Percentiles rank a stretch among this genome's conserved stretches.
These are phyloP conservation scores for Rhodotorula sp. DNA, from an alignment of 1,284 basidiomycete genomes.

Conservation along the genomic window DNA sequence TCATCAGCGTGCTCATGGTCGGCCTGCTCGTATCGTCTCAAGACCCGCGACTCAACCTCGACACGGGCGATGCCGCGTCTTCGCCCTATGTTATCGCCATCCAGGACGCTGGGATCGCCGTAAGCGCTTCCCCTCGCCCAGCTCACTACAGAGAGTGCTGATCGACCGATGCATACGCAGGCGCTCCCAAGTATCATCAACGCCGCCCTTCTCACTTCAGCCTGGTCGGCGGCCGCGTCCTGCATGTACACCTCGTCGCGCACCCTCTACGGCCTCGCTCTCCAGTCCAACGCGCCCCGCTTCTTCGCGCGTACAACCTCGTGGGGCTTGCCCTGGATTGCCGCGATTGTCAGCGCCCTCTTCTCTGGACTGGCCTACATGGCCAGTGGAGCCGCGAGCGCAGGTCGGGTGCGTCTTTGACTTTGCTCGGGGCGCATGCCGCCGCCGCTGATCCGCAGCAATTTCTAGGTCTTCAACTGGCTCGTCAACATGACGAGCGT, in stretches of 20 bases:
- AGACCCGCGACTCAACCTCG: constrained; percentile 61
- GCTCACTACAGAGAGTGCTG: too few relatives aligned
- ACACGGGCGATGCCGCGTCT: constrained; percentile 33
- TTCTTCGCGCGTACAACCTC: constrained; percentile 65
- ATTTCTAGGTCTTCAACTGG: constrained; percentile 42
- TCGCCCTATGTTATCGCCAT: constrained; percentile 43
- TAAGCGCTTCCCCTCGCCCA: background rate
- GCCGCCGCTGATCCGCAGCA: too few relatives aligned
- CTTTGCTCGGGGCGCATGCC: too few relatives aligned
- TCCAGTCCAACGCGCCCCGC: constrained; percentile 67
- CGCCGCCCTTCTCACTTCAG: constrained; percentile 55
- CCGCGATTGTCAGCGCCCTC: constrained; percentile 57
- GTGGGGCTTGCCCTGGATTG: constrained; percentile 66
- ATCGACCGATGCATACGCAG: background rate
- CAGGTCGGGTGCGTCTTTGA: background rate
- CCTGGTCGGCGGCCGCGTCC: constrained; percentile 59
- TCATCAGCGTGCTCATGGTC: constrained; percentile 53
- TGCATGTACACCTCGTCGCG: constrained; percentile 59
- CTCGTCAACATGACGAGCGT: constrained; percentile 47
- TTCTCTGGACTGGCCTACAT: constrained; percentile 62
- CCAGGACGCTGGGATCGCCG: constrained; percentile 35
- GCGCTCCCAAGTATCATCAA: constrained; percentile 49
- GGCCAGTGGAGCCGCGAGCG: background rate
- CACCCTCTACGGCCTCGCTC: constrained; percentile 57
- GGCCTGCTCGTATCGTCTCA: constrained; percentile 74